A percentile compares a stretch with the other conserved stretches of the same genome.
These are phyloP conservation scores for Nicotiana paniculata DNA, from an alignment of 257 asterid genomes.

Conservation along the genomic window DNA sequence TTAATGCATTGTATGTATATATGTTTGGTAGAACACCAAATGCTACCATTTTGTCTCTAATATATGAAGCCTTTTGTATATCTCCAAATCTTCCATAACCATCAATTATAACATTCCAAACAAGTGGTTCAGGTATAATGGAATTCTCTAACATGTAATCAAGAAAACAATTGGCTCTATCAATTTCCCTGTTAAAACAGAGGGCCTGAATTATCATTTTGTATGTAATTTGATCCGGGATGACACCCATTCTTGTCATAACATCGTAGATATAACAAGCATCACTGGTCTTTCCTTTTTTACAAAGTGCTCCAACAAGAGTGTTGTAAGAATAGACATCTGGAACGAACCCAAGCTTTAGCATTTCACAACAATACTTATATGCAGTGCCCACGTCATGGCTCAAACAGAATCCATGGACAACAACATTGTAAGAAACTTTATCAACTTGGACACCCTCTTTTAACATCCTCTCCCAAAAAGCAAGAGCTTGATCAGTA, in stretches of 20 bases:
- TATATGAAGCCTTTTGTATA: constrained; percentile 30
- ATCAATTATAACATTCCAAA: constrained; percentile 69
- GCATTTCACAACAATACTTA: constrained; percentile 47
- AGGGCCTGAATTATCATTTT: constrained; percentile 66
- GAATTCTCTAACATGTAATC: constrained; percentile 46
- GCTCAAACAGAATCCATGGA: constrained; percentile 53
- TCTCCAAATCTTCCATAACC: constrained; percentile 59
- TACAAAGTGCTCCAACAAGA: constrained; percentile 62
- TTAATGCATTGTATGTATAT: constrained; percentile 70
- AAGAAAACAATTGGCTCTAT: constrained; percentile 47
- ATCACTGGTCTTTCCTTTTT: constrained; percentile 46
- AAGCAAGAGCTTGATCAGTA: constrained; percentile 41
- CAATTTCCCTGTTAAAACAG: constrained; percentile 44
- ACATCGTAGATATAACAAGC: constrained; percentile 58
- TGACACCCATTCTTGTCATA: constrained; percentile 73
- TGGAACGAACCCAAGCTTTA: constrained; percentile 60
- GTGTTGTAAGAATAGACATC: constrained; percentile 64
- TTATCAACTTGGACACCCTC: constrained; percentile 38
- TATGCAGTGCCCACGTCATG: constrained; percentile 38
- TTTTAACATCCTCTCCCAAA: constrained; percentile 39
- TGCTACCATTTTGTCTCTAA: constrained; percentile 57
- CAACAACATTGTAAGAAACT: constrained; percentile 68
- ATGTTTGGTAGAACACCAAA: constrained; percentile 61
- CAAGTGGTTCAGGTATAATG: constrained; percentile 43
- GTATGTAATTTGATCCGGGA: constrained; percentile 61